Evolutionary conservation across 1,284 basidiomycete species (phyloP), one percentile per base, ranked within the genome.

Genomic region (Malassezia sympodialis): DNA sequence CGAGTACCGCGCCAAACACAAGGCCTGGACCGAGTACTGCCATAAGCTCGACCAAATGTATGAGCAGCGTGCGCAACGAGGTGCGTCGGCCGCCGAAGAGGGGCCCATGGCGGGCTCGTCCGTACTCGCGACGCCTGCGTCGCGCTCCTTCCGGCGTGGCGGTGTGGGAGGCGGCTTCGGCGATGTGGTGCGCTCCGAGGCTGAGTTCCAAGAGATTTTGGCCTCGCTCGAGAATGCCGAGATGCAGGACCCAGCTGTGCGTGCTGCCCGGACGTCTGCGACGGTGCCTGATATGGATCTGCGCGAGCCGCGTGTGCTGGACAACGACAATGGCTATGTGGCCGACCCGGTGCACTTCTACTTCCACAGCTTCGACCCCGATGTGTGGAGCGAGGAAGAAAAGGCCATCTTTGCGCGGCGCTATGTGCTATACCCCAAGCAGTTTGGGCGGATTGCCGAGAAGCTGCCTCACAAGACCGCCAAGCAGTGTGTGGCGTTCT

Each of bases 191-290:
- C 83, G 89, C 1, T 90, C 90, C 17, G 93, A 96, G 75, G 81
- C 94, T 53, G 93, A 96, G 78, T 91, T 96, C 82, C 87, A 96
- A 69, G 90, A 91, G 76, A 91, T 96, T 69, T 84, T 96, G 52
- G 89, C 88, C 11, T 90, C 85, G 67, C 78, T 96, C 35, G 90
- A 90, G 44, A 88, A 86, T 63, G 88, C 91, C 60, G 91, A 93
- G 62, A 83, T 88, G 53, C 89, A 86, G 42, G 90, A 96, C 76
- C 90, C 91, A 0, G 87, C 83, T 63, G 82, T 87, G 63, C 83
- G 96, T 19, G 88, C 89, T 2, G 79, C 84, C 46, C 82, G 84
- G 61, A 96, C 94, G 54, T 81, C 90, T n/a, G 91, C 91, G 15
- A 82, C 78, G 21, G 86, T 93, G 39, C 93, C 93, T 0, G 90